Base-by-base conservation (phyloP, 805 yeast genomes). In the Ogataea henricii region DNA sequence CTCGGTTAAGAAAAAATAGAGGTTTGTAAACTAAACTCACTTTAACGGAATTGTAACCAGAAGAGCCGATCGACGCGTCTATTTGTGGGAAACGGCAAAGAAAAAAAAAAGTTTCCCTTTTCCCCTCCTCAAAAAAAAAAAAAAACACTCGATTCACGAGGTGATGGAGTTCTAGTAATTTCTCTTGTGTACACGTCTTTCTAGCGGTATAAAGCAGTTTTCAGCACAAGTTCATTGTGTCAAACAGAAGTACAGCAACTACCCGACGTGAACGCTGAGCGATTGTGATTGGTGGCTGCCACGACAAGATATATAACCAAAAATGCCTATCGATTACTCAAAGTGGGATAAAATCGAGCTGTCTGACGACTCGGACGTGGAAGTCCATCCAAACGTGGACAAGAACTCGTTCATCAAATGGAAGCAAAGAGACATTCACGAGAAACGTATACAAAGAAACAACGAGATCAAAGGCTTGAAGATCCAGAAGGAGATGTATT, bases 301-400 rank as follows among this genome's bases (percentile, higher is more conserved):
- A n/a, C 10, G 13, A 27, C 30, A 8, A 4, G 4, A 8, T 6
- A 14, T 5, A 30, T 4, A 6, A 13, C 16, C n/a, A 17, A 18
- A 16, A 34, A 66, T 60, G 67, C 62, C 67, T 44, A 83, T 94
- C 55, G 99, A 94, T 66, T 94, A 94, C 69, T 89, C 97, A 9
- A 94, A 92, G 65, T 94, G 99, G 98, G 99, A 94, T 68, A 89
- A 89, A 65, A 81, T 94, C 49, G 99, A 94, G 66, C 72, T 94
- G 33, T 89, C 97, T 17, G 99, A 94, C 65, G 99, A 94, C 67
- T 89, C 97, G 7, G 99, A 94, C 61, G 74, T 94, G 41, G 99
- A 94, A 62, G 98, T 92, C 13, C 99, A 94, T 65, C 99, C 98
- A 50, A 94, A 94, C 63, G 99, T 94, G 26, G 99, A 94, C 67